Evolutionary conservation across 345 rosid species (phyloP).

Genomic region (Corymbia maculata): DNA sequence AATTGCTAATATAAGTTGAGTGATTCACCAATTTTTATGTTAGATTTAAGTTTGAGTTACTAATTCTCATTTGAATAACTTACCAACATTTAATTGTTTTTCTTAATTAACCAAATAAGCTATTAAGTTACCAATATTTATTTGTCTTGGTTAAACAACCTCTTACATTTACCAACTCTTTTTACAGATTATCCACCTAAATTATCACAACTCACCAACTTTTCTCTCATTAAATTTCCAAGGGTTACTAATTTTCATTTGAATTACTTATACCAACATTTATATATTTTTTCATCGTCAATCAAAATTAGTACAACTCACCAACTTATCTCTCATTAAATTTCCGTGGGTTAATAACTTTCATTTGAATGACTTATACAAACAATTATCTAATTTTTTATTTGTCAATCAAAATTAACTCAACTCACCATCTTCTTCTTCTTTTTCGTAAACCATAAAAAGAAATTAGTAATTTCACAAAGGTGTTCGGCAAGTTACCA

Average conservation of each 20-base stretch:
- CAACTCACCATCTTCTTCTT: too few species aligned
- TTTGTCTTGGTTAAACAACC: neutral
- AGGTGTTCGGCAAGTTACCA: too few species aligned
- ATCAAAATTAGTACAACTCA: neutral
- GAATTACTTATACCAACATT: neutral
- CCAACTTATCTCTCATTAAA: neutral
- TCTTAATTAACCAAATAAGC: neutral
- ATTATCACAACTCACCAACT: neutral
- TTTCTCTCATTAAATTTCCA: neutral
- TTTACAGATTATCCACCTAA: neutral
- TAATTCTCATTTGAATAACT: neutral
- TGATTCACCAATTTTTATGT: neutral
- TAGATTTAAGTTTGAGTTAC: neutral
- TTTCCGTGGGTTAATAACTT: too few species aligned
- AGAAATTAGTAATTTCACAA: too few species aligned
- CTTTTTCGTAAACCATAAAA: too few species aligned
- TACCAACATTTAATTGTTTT: neutral
- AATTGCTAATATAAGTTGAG: neutral
- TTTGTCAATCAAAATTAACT: too few species aligned
- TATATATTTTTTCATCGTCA: accelerated
- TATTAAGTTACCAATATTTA: neutral
- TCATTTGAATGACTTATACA: too few species aligned
- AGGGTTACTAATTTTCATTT: neutral
- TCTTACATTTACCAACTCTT: neutral
- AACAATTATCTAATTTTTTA: too few species aligned